Percentiles rank a stretch among this genome's conserved stretches.
phyloP scores from a whole-genome alignment of 2,329 filamentous ascomycete species.

The Verticillium alfalfae region DNA sequence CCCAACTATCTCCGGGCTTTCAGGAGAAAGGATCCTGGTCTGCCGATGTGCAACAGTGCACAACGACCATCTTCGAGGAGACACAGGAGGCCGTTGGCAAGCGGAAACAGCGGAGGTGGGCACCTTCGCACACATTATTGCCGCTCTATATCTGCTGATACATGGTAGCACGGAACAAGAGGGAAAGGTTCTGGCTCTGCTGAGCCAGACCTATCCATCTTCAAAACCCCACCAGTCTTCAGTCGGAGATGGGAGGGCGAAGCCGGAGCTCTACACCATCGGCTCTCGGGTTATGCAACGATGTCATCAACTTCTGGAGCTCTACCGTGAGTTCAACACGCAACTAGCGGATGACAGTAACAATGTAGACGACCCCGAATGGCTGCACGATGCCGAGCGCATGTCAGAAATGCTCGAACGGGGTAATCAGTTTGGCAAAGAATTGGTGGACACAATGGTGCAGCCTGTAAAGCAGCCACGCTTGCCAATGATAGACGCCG shows the following conservation, averaged over 20 bases:
- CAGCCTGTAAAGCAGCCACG: constrained; percentile 14
- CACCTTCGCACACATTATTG: neutral
- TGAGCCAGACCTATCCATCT: neutral
- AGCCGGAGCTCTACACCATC: neutral
- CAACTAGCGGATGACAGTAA: neutral
- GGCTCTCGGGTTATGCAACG: neutral
- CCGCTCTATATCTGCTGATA: neutral
- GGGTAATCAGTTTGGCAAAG: constrained; percentile 15
- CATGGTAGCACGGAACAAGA: neutral
- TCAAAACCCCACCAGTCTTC: neutral
- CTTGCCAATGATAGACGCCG: neutral
- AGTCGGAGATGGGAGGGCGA: neutral
- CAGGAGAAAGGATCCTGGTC: too few relatives aligned
- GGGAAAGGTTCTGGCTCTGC: neutral
- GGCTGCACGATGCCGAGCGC: constrained; percentile 24
- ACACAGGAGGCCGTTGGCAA: neutral
- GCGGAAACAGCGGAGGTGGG: neutral
- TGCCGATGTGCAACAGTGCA: too few relatives aligned
- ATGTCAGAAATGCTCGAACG: constrained; percentile 20
- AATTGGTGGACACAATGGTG: constrained; percentile 18
- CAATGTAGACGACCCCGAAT: constrained; percentile 6
- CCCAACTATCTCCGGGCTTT: too few relatives aligned
- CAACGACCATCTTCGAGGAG: too few relatives aligned
- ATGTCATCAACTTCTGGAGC: neutral
- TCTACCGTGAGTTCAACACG: neutral